Conservation (phyloP, 1,139 yeast species). For the Hemisphaericaspora subhashii region DNA sequence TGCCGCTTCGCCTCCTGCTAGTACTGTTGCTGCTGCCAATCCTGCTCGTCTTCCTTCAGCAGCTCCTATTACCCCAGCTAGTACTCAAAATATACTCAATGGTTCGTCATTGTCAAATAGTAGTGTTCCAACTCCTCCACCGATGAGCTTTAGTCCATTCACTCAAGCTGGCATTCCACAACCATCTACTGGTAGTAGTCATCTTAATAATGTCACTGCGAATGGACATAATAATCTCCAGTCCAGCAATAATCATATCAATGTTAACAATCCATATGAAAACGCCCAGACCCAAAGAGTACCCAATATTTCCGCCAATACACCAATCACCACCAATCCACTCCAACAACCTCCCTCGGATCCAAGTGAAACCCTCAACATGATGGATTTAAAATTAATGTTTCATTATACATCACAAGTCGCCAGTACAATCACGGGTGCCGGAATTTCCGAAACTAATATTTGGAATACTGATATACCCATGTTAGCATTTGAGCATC, state of each 20-base stretch:
- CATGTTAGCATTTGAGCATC: conserved; percentile 80
- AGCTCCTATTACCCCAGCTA: not conserved
- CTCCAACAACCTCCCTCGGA: conserved; percentile 11
- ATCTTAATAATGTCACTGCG: not conserved
- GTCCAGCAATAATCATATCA: not conserved
- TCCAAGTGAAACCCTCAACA: conserved; percentile 53
- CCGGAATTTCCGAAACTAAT: conserved; percentile 83
- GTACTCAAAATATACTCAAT: not conserved
- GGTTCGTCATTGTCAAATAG: not conserved
- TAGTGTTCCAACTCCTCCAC: not conserved
- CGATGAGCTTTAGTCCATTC: conserved; percentile 2
- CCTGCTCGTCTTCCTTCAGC: not conserved
- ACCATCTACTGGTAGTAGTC: not conserved
- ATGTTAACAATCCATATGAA: conserved; percentile 3
- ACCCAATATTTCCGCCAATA: conserved; percentile 34
- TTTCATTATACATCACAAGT: conserved; percentile 86
- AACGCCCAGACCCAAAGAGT: conserved; percentile 5
- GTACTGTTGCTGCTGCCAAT: not conserved
- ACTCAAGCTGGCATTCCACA: not conserved
- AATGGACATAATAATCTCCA: not conserved
- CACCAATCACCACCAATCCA: conserved; percentile 10
- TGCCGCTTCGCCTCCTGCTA: conserved; percentile 10
- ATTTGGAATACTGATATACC: conserved; percentile 91
- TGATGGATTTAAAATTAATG: conserved; percentile 77
- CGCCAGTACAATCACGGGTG: conserved; percentile 83